phyloP scores from a whole-genome alignment of 441 rosid species.

The Mallotus repandus region DNA sequence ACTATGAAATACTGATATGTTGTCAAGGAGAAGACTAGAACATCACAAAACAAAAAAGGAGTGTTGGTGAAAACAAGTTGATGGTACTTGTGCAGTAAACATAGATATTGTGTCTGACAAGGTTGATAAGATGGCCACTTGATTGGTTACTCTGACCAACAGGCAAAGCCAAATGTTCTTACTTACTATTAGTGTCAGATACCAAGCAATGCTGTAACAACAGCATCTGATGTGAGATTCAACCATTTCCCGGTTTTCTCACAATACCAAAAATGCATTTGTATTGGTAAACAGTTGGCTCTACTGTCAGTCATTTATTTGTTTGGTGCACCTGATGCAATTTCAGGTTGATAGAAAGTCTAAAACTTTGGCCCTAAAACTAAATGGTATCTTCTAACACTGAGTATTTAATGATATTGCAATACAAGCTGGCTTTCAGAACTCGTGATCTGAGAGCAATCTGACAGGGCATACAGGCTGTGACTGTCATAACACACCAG shows the following conservation, averaged over 20 bases:
- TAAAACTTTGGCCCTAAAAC: no score
- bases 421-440: slow-evolving; percentile 17
- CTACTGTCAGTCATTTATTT: no score
- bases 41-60: neutral
- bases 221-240: neutral
- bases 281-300: no score
- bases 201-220: neutral
- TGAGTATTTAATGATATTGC: neutral
- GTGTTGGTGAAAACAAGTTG: neutral
- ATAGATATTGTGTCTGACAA: neutral
- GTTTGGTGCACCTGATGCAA: no score
- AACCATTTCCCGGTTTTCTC: no score
- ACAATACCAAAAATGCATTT: no score
- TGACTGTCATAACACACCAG: slow-evolving; percentile 8
- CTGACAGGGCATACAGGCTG: slow-evolving; percentile 13
- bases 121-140: neutral
- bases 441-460: neutral
- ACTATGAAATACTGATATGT: neutral
- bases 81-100: neutral
- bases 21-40: neutral
- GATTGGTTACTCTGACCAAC: slow-evolving; percentile 2
- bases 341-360: no score
- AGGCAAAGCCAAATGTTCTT: slow-evolving; percentile 6
- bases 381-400: neutral
- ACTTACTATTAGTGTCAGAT: neutral